Percentiles rank a stretch among this genome's conserved stretches.
These are phyloP conservation scores for Neonectria punicea DNA, from an alignment of 2,329 filamentous ascomycete species.

Conservation along the genomic window DNA sequence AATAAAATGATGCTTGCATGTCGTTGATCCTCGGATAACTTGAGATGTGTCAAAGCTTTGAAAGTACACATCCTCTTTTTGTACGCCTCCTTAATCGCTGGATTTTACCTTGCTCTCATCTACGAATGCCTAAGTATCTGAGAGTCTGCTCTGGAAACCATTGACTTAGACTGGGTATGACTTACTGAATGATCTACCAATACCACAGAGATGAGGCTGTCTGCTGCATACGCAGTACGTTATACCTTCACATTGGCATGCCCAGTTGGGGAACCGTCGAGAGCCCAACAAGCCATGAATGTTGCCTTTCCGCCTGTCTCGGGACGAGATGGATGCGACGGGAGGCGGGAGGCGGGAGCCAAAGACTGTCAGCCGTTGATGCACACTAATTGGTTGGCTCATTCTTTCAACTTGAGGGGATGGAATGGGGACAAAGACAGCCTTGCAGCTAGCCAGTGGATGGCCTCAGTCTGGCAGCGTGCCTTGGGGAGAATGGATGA, in stretches of 20 bases:
- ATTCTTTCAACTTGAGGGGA: neutral
- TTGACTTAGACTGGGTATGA: neutral
- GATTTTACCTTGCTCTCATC: too few species aligned
- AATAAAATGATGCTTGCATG: too few species aligned
- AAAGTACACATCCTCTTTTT: too few species aligned
- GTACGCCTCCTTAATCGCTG: too few species aligned
- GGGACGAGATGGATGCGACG: neutral
- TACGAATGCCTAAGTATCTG: too few species aligned
- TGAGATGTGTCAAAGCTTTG: too few species aligned
- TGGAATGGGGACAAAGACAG: neutral
- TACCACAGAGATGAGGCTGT: neutral
- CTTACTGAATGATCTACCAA: too few species aligned
- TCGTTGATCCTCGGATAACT: too few species aligned
- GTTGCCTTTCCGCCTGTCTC: neutral
- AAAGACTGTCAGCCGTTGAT: neutral
- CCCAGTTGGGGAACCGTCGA: neutral
- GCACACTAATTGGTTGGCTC: neutral
- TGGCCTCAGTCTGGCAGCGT: conserved; percentile 16
- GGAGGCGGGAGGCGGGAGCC: neutral
- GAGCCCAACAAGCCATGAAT: neutral
- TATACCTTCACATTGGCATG: too few species aligned
- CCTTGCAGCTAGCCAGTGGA: conserved; percentile 16
- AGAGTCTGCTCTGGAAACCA: neutral
- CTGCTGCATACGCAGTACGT: neutral
- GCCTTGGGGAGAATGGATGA: neutral